These are phyloP conservation scores for Pseudocercospora crystallina DNA, from an alignment of 2,329 filamentous ascomycete genomes.

Conservation along the genomic window DNA sequence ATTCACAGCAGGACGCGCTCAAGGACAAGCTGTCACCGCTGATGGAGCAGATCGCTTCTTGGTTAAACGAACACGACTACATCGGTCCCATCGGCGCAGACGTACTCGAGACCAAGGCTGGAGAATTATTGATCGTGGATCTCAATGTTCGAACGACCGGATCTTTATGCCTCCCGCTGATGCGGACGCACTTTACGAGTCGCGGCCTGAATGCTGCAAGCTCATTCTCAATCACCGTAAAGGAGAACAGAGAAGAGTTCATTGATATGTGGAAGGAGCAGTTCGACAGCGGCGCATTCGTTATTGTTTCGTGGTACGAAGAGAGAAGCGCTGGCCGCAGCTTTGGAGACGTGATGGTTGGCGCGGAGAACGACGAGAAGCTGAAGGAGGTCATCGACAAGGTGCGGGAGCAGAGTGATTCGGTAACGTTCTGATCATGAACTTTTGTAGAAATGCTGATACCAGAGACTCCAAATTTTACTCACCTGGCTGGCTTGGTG, in stretches of 20 bases:
- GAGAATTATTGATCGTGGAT: slow-evolving; percentile 5
- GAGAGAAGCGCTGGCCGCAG: slow-evolving; percentile 1
- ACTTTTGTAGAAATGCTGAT: no score
- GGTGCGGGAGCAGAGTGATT: slow-evolving; percentile 1
- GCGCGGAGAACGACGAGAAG: not conserved
- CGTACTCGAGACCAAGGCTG: slow-evolving; percentile 4
- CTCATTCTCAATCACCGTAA: slow-evolving; percentile 9
- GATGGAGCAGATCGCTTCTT: slow-evolving; percentile 2
- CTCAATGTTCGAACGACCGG: slow-evolving; percentile 8
- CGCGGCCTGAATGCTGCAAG: slow-evolving; percentile 7
- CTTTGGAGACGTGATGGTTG: slow-evolving; percentile 5
- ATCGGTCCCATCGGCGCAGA: slow-evolving; percentile 9
- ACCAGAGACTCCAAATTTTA: no score
- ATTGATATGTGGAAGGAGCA: not conserved
- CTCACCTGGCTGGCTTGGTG: no score
- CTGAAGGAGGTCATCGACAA: not conserved
- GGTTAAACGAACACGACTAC: slow-evolving; percentile 8
- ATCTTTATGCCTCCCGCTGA: slow-evolving; percentile 8
- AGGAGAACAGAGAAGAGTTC: slow-evolving; percentile 8
- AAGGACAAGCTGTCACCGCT: not conserved
- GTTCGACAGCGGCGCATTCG: slow-evolving; percentile 1
- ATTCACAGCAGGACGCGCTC: not conserved
- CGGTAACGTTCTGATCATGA: slow-evolving; percentile 4
- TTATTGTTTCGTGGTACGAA: slow-evolving; percentile 12
- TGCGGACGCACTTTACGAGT: slow-evolving; percentile 9